Conservation (phyloP, 306 rosid genomes). For the Cicer yamashitae region DNA sequence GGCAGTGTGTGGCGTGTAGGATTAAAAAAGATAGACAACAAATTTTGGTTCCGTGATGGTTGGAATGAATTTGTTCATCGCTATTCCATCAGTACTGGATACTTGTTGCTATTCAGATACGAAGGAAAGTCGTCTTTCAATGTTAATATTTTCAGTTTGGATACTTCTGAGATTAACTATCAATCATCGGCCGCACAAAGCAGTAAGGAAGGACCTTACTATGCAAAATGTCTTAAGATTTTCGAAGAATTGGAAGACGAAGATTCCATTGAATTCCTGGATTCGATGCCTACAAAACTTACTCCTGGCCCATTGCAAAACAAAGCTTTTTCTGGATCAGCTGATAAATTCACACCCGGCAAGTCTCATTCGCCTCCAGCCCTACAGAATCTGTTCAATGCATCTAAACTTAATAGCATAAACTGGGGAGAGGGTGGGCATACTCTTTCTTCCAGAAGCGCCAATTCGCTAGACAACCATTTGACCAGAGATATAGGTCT, state of each 20-base stretch:
- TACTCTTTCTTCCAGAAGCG: slow-evolving; percentile 53
- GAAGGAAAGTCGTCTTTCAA: slow-evolving; percentile 79
- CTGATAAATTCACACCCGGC: slow-evolving; percentile 51
- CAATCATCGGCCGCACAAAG: slow-evolving; percentile 51
- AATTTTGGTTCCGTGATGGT: slow-evolving; percentile 74
- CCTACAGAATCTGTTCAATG: slow-evolving; percentile 78
- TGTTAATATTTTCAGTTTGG: slow-evolving; percentile 72
- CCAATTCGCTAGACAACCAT: slow-evolving; percentile 53
- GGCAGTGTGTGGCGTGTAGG: slow-evolving; percentile 83
- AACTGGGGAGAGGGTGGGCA: slow-evolving; percentile 69
- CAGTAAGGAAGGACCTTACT: slow-evolving; percentile 56
- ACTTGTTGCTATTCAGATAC: slow-evolving; percentile 77
- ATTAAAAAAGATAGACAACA: slow-evolving; percentile 69
- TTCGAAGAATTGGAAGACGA: slow-evolving; percentile 91
- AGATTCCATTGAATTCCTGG: slow-evolving; percentile 60
- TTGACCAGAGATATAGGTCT: slow-evolving; percentile 63
- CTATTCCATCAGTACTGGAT: slow-evolving; percentile 72
- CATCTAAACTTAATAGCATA: slow-evolving; percentile 65
- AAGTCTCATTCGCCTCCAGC: slow-evolving; percentile 63
- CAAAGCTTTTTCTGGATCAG: slow-evolving; percentile 55
- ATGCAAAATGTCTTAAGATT: slow-evolving; percentile 50
- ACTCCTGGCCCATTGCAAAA: slow-evolving; percentile 54
- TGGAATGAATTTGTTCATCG: slow-evolving; percentile 83
- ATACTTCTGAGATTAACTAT: slow-evolving; percentile 79
- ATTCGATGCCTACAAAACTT: slow-evolving; percentile 48